These are phyloP conservation scores for Neurospora pannonica DNA, from an alignment of 495 filamentous ascomycete species.

Conservation along the genomic window DNA sequence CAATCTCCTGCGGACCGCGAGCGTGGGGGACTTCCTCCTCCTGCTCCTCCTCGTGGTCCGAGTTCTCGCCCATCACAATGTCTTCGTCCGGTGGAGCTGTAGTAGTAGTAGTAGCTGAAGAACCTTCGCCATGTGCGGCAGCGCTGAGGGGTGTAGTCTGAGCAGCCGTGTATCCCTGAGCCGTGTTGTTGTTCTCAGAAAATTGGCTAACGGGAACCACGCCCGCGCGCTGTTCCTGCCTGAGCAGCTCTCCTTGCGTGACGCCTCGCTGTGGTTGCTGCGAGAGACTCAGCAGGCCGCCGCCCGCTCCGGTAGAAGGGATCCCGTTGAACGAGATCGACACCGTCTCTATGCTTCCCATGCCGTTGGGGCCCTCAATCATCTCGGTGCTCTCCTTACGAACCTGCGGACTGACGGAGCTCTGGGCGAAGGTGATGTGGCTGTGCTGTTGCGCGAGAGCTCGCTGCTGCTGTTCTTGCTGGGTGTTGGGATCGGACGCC, in stretches of 20 bases:
- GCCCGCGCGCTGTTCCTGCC: conserved; percentile 70
- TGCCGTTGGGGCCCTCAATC: conserved; percentile 62
- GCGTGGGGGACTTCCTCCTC: conserved; percentile 66
- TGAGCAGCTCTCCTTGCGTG: conserved; percentile 65
- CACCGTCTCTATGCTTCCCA: conserved; percentile 62
- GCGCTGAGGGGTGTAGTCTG: neutral
- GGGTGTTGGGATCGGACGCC: conserved; percentile 2
- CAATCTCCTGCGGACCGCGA: conserved; percentile 71
- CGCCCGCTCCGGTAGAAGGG: conserved; percentile 28
- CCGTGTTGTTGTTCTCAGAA: conserved; percentile 15
- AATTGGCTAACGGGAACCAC: conserved; percentile 48
- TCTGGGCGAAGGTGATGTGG: conserved; percentile 6
- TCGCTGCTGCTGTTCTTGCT: conserved; percentile 8
- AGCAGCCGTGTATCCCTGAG: conserved; percentile 9
- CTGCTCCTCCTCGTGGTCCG: conserved; percentile 22
- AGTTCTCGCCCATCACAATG: conserved; percentile 18
- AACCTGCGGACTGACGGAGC: conserved; percentile 31
- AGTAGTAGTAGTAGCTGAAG: conserved; percentile 1
- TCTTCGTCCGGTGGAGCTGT: conserved; percentile 21
- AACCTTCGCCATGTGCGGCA: conserved; percentile 19
- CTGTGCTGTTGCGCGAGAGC: neutral
- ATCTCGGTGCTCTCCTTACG: conserved; percentile 59
- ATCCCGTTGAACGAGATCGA: conserved; percentile 58
- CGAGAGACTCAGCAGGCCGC: conserved; percentile 11
- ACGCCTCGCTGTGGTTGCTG: conserved; percentile 35